These are phyloP conservation scores for Sodiomyces alkalinus DNA, from an alignment of 2,329 filamentous ascomycete genomes.

Conservation along the genomic window DNA sequence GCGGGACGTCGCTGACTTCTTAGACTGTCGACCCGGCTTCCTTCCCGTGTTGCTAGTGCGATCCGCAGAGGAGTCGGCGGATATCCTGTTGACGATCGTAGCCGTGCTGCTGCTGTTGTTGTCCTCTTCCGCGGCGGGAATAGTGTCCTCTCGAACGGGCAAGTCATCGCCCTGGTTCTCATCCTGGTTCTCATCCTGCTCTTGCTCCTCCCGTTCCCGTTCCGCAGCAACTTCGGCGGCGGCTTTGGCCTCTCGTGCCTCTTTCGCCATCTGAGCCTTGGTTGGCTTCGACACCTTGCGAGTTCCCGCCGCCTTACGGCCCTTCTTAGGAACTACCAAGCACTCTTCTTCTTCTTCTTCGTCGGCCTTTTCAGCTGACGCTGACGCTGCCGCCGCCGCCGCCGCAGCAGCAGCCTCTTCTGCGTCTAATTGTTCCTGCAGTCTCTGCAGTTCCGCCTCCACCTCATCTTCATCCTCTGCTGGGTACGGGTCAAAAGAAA, in stretches of 20 bases:
- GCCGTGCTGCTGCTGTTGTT: slow-evolving; percentile 14
- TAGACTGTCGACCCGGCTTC: slow-evolving; percentile 18
- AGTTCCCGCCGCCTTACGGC: slow-evolving; percentile 30
- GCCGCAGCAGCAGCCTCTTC: slow-evolving; percentile 2
- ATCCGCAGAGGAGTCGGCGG: no score
- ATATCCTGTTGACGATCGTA: slow-evolving; percentile 13
- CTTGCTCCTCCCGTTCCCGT: neutral
- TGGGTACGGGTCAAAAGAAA: slow-evolving; percentile 30
- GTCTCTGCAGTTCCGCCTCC: slow-evolving; percentile 32
- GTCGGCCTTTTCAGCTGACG: no score
- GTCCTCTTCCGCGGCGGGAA: neutral
- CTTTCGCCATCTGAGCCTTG: slow-evolving; percentile 28
- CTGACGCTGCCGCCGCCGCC: neutral
- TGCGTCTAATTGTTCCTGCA: slow-evolving; percentile 31
- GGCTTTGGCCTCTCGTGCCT: slow-evolving; percentile 8
- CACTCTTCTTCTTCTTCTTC: slow-evolving; percentile 20
- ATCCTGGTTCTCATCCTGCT: neutral
- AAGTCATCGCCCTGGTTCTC: slow-evolving; percentile 3
- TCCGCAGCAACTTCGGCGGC: neutral
- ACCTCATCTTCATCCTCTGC: slow-evolving; percentile 30
- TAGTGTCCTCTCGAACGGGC: slow-evolving; percentile 2
- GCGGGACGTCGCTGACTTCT: slow-evolving; percentile 14
- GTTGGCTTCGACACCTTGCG: slow-evolving; percentile 38
- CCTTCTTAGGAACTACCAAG: slow-evolving; percentile 36
- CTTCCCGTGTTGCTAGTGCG: slow-evolving; percentile 8